Evolutionary conservation across 345 rosid species (phyloP), one percentile per base, ranked within the genome.

Genomic region (Fremontodendron californicum): DNA sequence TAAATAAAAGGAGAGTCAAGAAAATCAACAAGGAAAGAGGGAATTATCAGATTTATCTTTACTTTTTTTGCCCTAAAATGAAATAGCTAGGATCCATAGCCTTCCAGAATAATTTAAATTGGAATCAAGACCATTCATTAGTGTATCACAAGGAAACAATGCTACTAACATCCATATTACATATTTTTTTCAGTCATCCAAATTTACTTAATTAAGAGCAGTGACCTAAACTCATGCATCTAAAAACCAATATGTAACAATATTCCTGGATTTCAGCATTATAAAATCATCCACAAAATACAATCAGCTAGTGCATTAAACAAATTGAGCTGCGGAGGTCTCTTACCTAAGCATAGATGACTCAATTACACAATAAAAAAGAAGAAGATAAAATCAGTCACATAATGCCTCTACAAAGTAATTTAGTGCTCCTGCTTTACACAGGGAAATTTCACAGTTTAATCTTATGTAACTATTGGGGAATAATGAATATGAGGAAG

Each of bases 1-100:
- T 62, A 68, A 25, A 19, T 60, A 63, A 40, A 71, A 46, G 46
- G 39, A 75, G 52, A 78, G 40, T 76, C 39, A 61, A 68, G 27
- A 16, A 21, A 62, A 62, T 16, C 21, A 43, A 62, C 9, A 31
- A 57, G 49, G 25, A 74, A 60, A 40, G 55, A 45, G 60, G 0
- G 18, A n/a, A 73, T 35, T 71, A 51, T 29, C 35, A 29, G 13
- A 69, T 16, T 29, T 46, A 16, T 29, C 52, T 4, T 75, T 75
- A 29, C 6, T n/a, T 75, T 29, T 11, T 21, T n/a, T 13, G n/a
- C 18, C 58, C 27, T 15, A 9, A 60, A 57, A 74, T 13, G 25
- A 42, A 57, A 6, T 61, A 33, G 51, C 11, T 48, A 18, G 40
- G 69, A 46, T 29, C 40, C 18, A 61, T 45, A 46, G 18, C 45